A percentile compares a stretch with the other conserved stretches of the same genome.
Evolutionary conservation across 208 protist genomes (phyloP).

Genomic region (Wallacemonas collosoma): DNA sequence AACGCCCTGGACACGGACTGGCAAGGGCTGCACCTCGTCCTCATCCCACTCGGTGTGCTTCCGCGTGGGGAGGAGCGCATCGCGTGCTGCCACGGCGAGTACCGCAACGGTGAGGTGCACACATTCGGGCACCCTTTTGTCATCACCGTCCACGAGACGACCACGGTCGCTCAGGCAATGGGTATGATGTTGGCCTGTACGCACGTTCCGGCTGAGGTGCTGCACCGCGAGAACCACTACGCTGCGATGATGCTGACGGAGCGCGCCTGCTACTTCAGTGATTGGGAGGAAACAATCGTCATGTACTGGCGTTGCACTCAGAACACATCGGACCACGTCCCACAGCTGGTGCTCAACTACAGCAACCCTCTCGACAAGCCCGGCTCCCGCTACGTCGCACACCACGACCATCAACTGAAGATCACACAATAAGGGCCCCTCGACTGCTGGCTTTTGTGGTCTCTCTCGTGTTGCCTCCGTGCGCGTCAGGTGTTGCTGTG

Average conservation of each 20-base stretch:
- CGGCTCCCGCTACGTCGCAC: constrained; percentile 67
- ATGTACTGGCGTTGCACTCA: constrained; percentile 55
- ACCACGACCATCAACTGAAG: constrained; percentile 55
- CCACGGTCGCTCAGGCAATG: constrained; percentile 50
- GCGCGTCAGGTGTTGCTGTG: too few relatives aligned
- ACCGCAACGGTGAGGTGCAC: constrained; percentile 24
- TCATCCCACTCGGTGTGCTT: constrained; percentile 50
- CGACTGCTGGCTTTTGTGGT: neutral
- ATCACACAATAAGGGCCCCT: constrained; percentile 38
- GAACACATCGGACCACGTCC: constrained; percentile 41
- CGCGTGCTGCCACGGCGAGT: constrained; percentile 68
- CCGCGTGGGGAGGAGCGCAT: constrained; percentile 50
- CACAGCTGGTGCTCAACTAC: constrained; percentile 70
- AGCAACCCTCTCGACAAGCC: constrained; percentile 59
- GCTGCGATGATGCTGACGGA: constrained; percentile 65
- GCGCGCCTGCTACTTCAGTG: constrained; percentile 33
- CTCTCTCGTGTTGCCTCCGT: too few relatives aligned
- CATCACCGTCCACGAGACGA: constrained; percentile 47
- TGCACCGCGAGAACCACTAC: constrained; percentile 32
- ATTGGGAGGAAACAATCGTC: constrained; percentile 52
- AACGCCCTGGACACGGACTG: constrained; percentile 30
- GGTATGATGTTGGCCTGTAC: constrained; percentile 40
- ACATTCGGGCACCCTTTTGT: constrained; percentile 69
- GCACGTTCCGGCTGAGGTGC: constrained; percentile 32
- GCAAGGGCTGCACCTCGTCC: constrained; percentile 35